These are phyloP conservation scores for Zhuliangozyma parablackwelliae DNA, from an alignment of 1,139 yeast genomes.

Conservation along the genomic window DNA sequence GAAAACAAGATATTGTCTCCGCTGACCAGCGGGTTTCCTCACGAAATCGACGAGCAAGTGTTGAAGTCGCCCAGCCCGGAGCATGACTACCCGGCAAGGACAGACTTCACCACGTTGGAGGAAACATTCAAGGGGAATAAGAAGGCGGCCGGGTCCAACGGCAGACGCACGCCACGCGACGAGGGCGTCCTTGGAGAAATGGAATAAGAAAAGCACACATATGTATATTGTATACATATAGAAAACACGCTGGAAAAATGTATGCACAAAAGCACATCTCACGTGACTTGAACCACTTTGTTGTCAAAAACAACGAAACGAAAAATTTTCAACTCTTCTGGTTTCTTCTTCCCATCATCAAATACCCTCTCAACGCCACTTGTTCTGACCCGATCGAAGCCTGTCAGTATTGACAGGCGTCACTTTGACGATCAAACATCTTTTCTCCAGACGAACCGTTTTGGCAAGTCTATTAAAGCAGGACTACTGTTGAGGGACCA, in stretches of 20 bases:
- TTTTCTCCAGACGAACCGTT: constrained; percentile 39
- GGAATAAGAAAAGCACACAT: too few species aligned
- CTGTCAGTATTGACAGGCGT: constrained; percentile 12
- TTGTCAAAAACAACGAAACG: background rate
- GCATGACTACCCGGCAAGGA: background rate
- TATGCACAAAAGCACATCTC: too few species aligned
- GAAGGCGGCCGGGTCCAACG: too few species aligned
- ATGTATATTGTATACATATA: too few species aligned
- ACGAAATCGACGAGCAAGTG: background rate
- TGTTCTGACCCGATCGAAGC: constrained; percentile 4
- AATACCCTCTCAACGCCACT: constrained; percentile 2
- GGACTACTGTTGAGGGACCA: constrained; percentile 10
- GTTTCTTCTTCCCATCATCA: constrained; percentile 3
- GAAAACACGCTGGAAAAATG: too few species aligned
- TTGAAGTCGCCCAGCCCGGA: background rate
- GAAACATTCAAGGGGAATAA: too few species aligned
- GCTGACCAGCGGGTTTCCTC: background rate
- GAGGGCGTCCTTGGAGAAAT: too few species aligned
- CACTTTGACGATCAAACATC: constrained; percentile 26
- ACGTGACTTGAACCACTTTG: background rate
- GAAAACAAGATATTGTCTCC: background rate
- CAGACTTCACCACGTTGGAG: background rate
- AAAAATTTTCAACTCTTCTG: constrained; percentile 1
- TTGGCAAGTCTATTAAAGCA: constrained; percentile 41
- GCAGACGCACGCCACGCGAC: too few species aligned